Evolutionary conservation across 495 filamentous ascomycete genomes (phyloP), one percentile per base, ranked within the genome.

Genomic region (Aspergillus kassunensis): DNA sequence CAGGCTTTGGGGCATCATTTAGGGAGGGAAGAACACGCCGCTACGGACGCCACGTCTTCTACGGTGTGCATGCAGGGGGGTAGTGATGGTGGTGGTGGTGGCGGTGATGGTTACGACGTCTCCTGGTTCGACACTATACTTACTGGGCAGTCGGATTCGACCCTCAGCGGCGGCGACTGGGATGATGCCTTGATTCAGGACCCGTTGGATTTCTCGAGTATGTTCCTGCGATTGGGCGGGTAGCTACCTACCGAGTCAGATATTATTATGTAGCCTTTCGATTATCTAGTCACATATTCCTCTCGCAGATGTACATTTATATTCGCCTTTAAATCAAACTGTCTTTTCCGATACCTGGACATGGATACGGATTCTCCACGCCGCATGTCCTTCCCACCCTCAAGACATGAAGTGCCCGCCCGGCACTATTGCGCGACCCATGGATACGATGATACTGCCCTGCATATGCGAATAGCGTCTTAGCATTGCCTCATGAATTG

Each of bases 391-490:
- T 21, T n/a, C 44, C 44, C 1, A 47, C 44, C 33, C 29, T 34
- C 33, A 47, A 34, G 7, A 20, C 33, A 5, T 47, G 15, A 2
- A 47, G 21, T 33, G 23, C n/a, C 3, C n/a, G 11, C 2, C 13
- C 34, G 1, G 34, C 34, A 18, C 4, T 47, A 34, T 20, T 33
- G 20, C 20, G 44, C 29, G 27, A 34, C 20, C 44, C 44, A 47
- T 47, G 44, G 6, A 47, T 23, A 11, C 29, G 29, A 21, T 47
- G 44, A 29, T 47, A 47, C 44, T 47, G 44, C 44, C 44, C 44
- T 47, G 15, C 34, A 37, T 1, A 37, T 4, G 4, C 11, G n/a
- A 5, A 34, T 34, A 12, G 6, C 31, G 3, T 34, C 31, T 34
- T 12, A 34, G 10, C n/a, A 13, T 16, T 3, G 6, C 9, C 11